phyloP scores from a whole-genome alignment of 441 rosid genomes.

The Geranium incanum region DNA sequence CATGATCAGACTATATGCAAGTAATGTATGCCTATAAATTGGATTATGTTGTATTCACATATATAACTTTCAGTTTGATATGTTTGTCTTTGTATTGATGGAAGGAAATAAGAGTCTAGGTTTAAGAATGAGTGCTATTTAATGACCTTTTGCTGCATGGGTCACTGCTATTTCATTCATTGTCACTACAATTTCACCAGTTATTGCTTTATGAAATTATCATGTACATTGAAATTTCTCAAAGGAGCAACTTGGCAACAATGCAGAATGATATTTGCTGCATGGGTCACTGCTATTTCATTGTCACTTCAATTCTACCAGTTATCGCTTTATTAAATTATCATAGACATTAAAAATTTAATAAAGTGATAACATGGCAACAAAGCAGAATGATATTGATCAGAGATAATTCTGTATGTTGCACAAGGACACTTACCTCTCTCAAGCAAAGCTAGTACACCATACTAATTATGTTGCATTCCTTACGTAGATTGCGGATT shows the following conservation, averaged over 20 bases:
- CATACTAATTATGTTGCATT: conserved; percentile 15
- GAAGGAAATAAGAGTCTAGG: neutral
- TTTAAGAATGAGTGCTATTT: neutral
- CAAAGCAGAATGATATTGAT: neutral
- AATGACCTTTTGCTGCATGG: neutral
- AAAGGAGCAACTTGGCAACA: neutral
- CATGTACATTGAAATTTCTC: neutral
- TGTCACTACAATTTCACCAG: neutral
- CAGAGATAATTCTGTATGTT: neutral
- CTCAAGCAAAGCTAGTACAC: neutral
- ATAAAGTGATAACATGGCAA: neutral
- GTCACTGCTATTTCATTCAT: neutral
- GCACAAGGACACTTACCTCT: neutral
- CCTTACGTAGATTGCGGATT: conserved; percentile 77
- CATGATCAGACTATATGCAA: neutral
- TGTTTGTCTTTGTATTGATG: neutral
- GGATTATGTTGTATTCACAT: neutral
- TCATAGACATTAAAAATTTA: neutral
- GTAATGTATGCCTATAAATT: neutral
- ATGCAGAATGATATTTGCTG: neutral
- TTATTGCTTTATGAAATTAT: neutral
- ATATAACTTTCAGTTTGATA: neutral
- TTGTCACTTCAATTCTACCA: neutral
- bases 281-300: neutral
- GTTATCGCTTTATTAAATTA: neutral